phyloP scores from a whole-genome alignment of 129 eudicot genomes.

The Logfia minima region DNA sequence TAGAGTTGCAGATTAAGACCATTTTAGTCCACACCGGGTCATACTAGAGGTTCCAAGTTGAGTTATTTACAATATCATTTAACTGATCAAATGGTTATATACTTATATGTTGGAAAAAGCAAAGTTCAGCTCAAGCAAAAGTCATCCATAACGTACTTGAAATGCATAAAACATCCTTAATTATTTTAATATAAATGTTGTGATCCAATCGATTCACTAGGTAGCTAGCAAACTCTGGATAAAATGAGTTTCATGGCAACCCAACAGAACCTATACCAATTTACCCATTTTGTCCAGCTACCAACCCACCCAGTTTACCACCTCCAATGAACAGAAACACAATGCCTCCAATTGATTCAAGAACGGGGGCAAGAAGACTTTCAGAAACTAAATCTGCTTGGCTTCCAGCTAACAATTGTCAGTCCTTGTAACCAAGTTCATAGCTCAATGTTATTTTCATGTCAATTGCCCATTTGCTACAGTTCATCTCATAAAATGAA shows the following conservation, averaged over 20 bases:
- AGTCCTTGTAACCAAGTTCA: not conserved
- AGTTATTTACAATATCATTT: not conserved
- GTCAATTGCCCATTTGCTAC: not conserved
- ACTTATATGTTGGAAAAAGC: not conserved
- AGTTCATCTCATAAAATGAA: not conserved
- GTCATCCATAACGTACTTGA: not conserved
- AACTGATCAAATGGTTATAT: not conserved
- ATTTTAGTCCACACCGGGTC: not conserved
- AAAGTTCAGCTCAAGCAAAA: too few species aligned
- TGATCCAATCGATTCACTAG: not conserved
- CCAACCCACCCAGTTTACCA: not conserved
- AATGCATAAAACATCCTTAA: not conserved
- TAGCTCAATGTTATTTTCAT: not conserved
- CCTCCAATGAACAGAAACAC: not conserved
- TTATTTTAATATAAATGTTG: not conserved
- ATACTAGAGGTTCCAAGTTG: not conserved
- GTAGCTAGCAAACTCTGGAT: not conserved
- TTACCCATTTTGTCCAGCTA: too few species aligned
- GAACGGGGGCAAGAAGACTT: not conserved
- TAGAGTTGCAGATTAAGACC: not conserved
- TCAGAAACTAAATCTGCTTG: not conserved
- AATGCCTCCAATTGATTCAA: not conserved
- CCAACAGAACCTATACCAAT: not conserved
- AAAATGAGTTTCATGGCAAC: not conserved
- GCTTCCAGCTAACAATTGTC: not conserved